A percentile compares a stretch with the other conserved stretches of the same genome.
These are phyloP conservation scores for Citeromyces hawaiiensis DNA, from an alignment of 1,139 yeast genomes.

Conservation along the genomic window DNA sequence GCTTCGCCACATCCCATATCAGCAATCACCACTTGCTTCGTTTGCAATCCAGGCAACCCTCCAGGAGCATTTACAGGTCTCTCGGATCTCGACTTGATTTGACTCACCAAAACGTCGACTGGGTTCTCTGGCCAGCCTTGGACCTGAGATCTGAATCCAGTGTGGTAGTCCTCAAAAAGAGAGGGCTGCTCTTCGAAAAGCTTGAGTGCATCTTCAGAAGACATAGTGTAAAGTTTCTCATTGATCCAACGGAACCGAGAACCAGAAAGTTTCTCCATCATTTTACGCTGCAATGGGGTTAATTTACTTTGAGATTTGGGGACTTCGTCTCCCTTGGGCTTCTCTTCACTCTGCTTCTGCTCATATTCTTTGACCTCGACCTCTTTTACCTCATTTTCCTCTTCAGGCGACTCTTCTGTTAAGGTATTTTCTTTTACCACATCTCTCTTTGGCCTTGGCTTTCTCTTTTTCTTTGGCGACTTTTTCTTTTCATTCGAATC, in stretches of 20 bases:
- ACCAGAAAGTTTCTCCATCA: constrained; percentile 90
- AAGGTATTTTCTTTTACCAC: constrained; percentile 7
- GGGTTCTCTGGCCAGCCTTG: constrained; percentile 98
- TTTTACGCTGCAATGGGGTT: constrained; percentile 88
- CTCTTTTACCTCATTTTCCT: constrained; percentile 3
- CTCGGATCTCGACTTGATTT: constrained; percentile 45
- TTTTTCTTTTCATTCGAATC: constrained; percentile 24
- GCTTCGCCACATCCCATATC: constrained; percentile 99
- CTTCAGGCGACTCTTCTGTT: constrained; percentile 6
- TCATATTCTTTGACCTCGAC: constrained; percentile 4
- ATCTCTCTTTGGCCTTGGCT: constrained; percentile 11
- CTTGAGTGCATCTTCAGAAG: constrained; percentile 64
- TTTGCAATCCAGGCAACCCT: constrained; percentile 63
- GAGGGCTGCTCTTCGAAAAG: constrained; percentile 74
- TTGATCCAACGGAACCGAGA: constrained; percentile 96
- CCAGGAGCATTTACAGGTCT: constrained; percentile 88
- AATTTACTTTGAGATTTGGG: constrained; percentile 25
- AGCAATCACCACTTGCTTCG: constrained; percentile 57
- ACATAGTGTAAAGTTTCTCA: constrained; percentile 80
- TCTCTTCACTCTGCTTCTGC: constrained; percentile 4
- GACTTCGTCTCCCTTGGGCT: constrained; percentile 3
- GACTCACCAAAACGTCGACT: constrained; percentile 72
- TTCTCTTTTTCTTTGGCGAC: constrained; percentile 19
- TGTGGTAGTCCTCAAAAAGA: constrained; percentile 86
- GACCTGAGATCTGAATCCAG: constrained; percentile 90